Conservation (phyloP, 257 asterid genomes). For the Rhazya stricta region DNA sequence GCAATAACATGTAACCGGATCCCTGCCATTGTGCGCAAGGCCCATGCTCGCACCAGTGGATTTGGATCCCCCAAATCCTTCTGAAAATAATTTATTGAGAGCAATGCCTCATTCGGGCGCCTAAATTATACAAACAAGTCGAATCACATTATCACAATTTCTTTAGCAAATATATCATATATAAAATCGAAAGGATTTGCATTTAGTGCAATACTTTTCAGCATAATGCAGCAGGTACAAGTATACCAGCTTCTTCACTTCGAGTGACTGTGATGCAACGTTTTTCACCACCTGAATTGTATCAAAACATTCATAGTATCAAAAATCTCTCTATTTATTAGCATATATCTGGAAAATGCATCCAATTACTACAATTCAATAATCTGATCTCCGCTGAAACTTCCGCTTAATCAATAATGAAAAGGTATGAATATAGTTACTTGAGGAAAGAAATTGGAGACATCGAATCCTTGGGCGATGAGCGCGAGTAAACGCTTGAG, state of each 20-base stretch:
- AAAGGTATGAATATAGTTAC: slow-evolving; percentile 21
- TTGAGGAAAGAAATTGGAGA: slow-evolving; percentile 87
- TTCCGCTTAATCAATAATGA: neutral
- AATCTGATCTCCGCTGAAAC: neutral
- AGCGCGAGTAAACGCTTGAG: slow-evolving; percentile 94
- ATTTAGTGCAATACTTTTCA: slow-evolving; percentile 53
- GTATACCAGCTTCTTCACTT: slow-evolving; percentile 96
- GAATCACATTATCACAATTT: neutral
- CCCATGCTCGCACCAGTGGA: slow-evolving; percentile 93
- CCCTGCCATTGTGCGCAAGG: slow-evolving; percentile 98
- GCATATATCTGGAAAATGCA: neutral
- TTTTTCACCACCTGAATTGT: slow-evolving; percentile 78
- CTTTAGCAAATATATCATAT: neutral
- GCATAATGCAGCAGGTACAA: slow-evolving; percentile 91
- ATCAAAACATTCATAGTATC: neutral
- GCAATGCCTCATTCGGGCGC: slow-evolving; percentile 84
- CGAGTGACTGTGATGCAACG: slow-evolving; percentile 84
- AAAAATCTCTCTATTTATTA: neutral
- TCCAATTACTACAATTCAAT: neutral
- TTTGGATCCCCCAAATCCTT: slow-evolving; percentile 94
- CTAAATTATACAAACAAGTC: slow-evolving; percentile 26
- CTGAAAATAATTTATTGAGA: slow-evolving; percentile 91
- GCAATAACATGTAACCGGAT: slow-evolving; percentile 88
- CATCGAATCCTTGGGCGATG: slow-evolving; percentile 86
- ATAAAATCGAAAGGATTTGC: slow-evolving; percentile 5